phyloP scores from a whole-genome alignment of 495 filamentous ascomycete species.

The Aspergillus nidulans region DNA sequence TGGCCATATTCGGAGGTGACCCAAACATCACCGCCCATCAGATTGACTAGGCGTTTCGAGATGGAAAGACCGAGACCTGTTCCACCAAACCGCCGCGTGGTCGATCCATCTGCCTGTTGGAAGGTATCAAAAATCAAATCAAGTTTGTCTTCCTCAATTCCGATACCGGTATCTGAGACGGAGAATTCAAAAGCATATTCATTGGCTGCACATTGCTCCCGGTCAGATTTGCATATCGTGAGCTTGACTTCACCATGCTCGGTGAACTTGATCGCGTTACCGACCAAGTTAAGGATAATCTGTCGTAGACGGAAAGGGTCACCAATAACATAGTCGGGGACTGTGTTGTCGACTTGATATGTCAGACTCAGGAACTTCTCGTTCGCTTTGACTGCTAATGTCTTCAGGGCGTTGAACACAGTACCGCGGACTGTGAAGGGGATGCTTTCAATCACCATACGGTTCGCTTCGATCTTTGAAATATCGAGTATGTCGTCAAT shows the following conservation, averaged over 20 bases:
- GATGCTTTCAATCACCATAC: constrained; percentile 99
- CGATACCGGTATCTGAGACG: constrained; percentile 95
- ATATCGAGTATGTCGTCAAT: constrained; percentile 99
- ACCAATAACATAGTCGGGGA: constrained; percentile 94
- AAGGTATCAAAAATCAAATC: constrained; percentile 99
- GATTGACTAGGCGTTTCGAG: constrained; percentile 88
- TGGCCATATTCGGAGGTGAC: constrained; percentile 90
- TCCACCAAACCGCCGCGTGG: constrained; percentile 93
- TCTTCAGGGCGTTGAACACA: constrained; percentile 97
- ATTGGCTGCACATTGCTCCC: constrained; percentile 60
- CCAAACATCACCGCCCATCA: constrained; percentile 98
- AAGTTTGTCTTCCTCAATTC: constrained; percentile 92
- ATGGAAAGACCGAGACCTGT: constrained; percentile 95
- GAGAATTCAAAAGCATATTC: constrained; percentile 96
- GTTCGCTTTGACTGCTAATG: constrained; percentile 93
- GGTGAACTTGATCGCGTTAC: constrained; percentile 81
- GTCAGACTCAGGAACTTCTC: constrained; percentile 93
- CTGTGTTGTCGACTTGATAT: constrained; percentile 88
- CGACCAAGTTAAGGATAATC: constrained; percentile 68
- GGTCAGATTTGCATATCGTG: constrained; percentile 71
- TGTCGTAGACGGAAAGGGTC: constrained; percentile 96
- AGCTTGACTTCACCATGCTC: constrained; percentile 96
- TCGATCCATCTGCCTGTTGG: constrained; percentile 97
- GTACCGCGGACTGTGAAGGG: constrained; percentile 93
- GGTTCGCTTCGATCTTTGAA: constrained; percentile 97